Evolutionary conservation across 345 rosid genomes (phyloP), one percentile per base, ranked within the genome.

Genomic region (Arabidopsis arenosa): DNA sequence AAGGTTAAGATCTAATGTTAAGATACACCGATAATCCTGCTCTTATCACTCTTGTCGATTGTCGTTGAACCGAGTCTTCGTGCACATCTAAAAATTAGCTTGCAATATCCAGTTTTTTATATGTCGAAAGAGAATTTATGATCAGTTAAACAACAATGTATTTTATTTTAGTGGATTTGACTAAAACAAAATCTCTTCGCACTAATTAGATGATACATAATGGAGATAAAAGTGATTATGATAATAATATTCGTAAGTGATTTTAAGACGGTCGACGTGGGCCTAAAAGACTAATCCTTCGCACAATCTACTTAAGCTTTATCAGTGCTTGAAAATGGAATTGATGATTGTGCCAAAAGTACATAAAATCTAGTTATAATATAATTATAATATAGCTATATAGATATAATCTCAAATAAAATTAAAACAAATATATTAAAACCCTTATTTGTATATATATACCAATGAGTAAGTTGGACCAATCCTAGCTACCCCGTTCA

Each of bases 261-360:
- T 51, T 21, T 66, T 4, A 4, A 51, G 33, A 66, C 15, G 58
- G 12, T 66, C 12, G 5, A 35, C 13, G 59, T 66, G 35, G 45
- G 55, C 47, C 33, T 7, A 13, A 66, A 32, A 2, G 14, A 36
- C 52, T 17, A 21, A 43, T 63, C 66, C 18, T 41, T 61, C 23
- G 12, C 0, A 8, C 23, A 23, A 32, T 14, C 21, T 8, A 63
- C 14, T 26, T 43, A 23, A 57, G 40, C 55, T 63, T 63, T 4
- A 44, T 63, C 68, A 63, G 39, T 63, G 54, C 23, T 63, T 63
- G 14, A 63, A 44, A 14, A 8, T 44, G 40, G n/a, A 44, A 28
- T 63, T 23, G 8, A 43, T 63, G 53, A 43, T 63, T 63, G 53
- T 63, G 53, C 39, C 37, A 14, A 62, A 63, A 62, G 51, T 41